Evolutionary conservation across 257 asterid species (phyloP).

Genomic region (Penstemon eatonii): DNA sequence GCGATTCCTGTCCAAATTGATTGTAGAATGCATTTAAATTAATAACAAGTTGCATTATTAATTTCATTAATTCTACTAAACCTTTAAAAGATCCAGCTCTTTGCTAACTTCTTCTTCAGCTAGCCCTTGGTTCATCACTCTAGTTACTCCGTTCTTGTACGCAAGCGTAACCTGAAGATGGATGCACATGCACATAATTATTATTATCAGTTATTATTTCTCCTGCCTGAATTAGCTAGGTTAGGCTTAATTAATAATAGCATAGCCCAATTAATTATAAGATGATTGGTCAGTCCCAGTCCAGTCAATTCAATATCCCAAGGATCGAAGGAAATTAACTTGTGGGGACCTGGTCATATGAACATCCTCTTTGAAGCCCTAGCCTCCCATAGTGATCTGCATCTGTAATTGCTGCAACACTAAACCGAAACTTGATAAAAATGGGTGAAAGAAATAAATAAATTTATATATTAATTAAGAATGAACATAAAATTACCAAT

Average conservation of each 20-base stretch:
- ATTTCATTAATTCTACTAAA: neutral
- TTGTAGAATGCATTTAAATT: neutral
- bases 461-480: no score
- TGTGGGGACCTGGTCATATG: slow-evolving; percentile 56
- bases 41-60: no score
- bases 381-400: slow-evolving; percentile 73
- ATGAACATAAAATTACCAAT: slow-evolving; percentile 39
- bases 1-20: slow-evolving; percentile 48
- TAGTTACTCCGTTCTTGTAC: slow-evolving; percentile 50
- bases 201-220: no score
- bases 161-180: slow-evolving; percentile 50
- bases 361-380: slow-evolving; percentile 57
- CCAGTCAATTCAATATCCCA: no score
- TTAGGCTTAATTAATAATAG: no score
- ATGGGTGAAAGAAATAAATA: neutral
- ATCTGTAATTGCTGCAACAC: slow-evolving; percentile 82
- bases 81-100: slow-evolving; percentile 60
- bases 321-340: no score
- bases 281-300: no score
- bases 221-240: no score
- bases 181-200: no score
- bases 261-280: no score
- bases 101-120: slow-evolving; percentile 51
- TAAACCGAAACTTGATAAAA: slow-evolving; percentile 32
- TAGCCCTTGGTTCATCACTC: slow-evolving; percentile 44